Conservation (phyloP, 352 stramenopile species). For the Phytopythium sindhum region DNA sequence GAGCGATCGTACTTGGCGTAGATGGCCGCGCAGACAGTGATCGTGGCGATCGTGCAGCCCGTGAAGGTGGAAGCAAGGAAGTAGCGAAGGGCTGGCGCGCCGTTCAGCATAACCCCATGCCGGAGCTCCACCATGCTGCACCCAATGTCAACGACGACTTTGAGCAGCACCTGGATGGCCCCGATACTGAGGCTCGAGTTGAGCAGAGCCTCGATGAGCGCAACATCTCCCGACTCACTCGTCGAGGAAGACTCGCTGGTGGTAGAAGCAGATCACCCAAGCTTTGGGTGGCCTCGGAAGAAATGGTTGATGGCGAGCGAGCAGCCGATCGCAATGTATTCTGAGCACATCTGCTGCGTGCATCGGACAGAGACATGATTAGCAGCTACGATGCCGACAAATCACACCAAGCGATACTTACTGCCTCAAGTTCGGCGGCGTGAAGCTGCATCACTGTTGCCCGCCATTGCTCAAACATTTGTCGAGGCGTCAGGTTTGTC, state of each 20-base stretch:
- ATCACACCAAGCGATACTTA: background rate
- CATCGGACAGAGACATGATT: background rate
- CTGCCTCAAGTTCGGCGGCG: conserved; percentile 14
- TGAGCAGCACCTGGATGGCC: conserved; percentile 14
- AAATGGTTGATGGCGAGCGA: conserved; percentile 24
- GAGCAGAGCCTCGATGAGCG: background rate
- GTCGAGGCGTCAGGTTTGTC: background rate
- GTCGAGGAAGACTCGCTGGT: background rate
- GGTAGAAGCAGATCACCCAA: conserved; percentile 11
- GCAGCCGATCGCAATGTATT: conserved; percentile 37
- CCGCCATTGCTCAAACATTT: background rate
- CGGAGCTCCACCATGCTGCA: conserved; percentile 23
- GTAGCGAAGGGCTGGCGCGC: conserved; percentile 1
- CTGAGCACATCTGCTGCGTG: conserved; percentile 27
- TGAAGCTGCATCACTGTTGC: conserved; percentile 16
- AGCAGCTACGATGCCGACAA: background rate
- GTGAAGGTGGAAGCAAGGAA: conserved; percentile 17
- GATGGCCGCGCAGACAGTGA: conserved; percentile 4
- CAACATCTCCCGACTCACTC: background rate
- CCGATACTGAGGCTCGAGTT: background rate
- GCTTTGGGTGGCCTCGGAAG: conserved; percentile 15
- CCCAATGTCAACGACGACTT: conserved; percentile 22
- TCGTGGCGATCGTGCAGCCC: conserved; percentile 2
- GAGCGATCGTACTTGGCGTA: background rate
- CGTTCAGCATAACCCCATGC: conserved; percentile 17